Evolutionary conservation across 139 green algal species (phyloP), one percentile per base, ranked within the genome.

Genomic region (Chlamydomonas incerta): DNA sequence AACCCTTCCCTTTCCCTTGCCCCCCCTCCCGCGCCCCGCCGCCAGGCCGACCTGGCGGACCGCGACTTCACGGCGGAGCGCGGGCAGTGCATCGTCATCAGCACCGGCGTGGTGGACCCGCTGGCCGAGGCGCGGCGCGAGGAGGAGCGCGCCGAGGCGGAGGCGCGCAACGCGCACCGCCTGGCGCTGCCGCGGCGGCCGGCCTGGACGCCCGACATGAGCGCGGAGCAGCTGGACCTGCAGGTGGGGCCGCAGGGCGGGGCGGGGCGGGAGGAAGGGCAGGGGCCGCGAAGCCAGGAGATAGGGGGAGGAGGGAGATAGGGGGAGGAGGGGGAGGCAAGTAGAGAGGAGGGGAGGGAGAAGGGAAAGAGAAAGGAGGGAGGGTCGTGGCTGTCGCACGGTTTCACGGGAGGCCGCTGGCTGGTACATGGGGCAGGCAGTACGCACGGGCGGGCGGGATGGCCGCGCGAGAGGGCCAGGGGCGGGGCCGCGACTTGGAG

Each of bases 61-160:
- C 86, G 94, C 0, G 96, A 99, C 87, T 99, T 99, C 60, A 89
- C 94, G 0, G 97, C 96, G 17, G 95, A 98, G 84, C 88, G 93
- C 13, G 83, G 82, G 21, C 60, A 94, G 67, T 81, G 91, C 3
- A 88, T 96, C 13, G 94, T 98, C 24, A 83, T 98, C 14, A 90
- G 83, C 86, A 34, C 41, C 9, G 79, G 84, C 13, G 91, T 72
- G 24, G 74, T 89, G 20, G 79, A 90, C 47, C 60, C 77, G 34
- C 60, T 85, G 75, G 81, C 72, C 28, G 77, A 87, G 20, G 88
- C 95, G 81, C 71, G 72, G 41, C 72, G 46, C 21, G 82, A 62
- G 8, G 87, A 84, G 63, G 85, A 91, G 83, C 86, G 94, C 1
- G 52, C 47, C 9, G 90, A 65, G 20, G 92, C 91, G 21, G 93